A percentile compares a stretch with the other conserved stretches of the same genome.
phyloP scores from a whole-genome alignment of 352 stramenopile species.

The Lagenidium sp. region DNA sequence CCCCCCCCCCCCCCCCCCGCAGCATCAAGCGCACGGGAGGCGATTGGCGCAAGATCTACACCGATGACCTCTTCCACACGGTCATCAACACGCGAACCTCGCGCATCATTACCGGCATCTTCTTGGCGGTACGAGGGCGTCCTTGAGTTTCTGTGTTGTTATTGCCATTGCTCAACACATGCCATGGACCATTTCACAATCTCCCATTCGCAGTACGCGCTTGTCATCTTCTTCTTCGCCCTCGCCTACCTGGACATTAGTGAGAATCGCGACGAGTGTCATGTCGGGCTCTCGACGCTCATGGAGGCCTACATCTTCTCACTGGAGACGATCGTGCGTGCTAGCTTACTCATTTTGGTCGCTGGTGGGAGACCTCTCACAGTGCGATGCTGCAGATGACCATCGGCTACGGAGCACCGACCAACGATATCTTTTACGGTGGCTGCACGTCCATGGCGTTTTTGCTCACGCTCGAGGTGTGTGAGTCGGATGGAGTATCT shows the following conservation, averaged over 20 bases:
- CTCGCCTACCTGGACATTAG: constrained; percentile 69
- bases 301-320: constrained; percentile 85
- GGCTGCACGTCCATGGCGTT: constrained; percentile 72
- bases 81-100: constrained; percentile 82
- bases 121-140: constrained; percentile 35
- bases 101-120: constrained; percentile 72
- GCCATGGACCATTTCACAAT: too few relatives aligned
- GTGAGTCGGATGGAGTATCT: too few relatives aligned
- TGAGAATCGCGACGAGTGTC: constrained; percentile 40
- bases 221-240: constrained; percentile 78
- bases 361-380: constrained; percentile 1
- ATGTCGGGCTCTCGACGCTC: constrained; percentile 62
- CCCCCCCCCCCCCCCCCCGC: constrained; percentile 7
- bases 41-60: constrained; percentile 81
- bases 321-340: constrained; percentile 76
- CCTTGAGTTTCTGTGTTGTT: too few relatives aligned
- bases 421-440: constrained; percentile 86
- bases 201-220: constrained; percentile 41
- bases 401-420: constrained; percentile 78
- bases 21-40: constrained; percentile 59
- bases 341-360: not conserved
- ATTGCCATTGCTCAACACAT: too few relatives aligned
- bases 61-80: constrained; percentile 80
- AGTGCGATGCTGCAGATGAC: too few relatives aligned
- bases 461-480: constrained; percentile 66